phyloP scores from a whole-genome alignment of 2,329 filamentous ascomycete genomes.

The Westerdykella aurantiaca region DNA sequence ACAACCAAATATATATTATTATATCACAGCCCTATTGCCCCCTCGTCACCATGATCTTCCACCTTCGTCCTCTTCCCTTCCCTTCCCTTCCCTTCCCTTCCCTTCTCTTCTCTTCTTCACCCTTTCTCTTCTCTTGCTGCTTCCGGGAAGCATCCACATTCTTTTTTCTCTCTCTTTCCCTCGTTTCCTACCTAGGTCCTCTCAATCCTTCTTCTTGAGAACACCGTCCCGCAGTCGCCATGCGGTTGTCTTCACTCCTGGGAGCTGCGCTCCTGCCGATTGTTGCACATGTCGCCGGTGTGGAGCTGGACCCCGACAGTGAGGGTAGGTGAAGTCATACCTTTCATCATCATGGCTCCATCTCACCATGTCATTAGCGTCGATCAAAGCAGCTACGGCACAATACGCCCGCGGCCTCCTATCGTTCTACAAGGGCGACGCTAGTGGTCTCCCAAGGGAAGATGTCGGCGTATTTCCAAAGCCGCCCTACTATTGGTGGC shows the following conservation, averaged over 20 bases:
- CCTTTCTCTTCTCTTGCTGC: constrained; percentile 14
- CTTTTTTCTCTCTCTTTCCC: constrained; percentile 16
- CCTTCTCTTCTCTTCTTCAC: constrained; percentile 10
- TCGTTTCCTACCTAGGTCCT: constrained; percentile 4
- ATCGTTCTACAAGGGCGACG: constrained; percentile 31
- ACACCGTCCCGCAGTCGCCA: constrained; percentile 16
- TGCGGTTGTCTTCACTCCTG: constrained; percentile 26
- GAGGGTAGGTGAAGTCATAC: constrained; percentile 11
- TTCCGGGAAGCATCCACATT: constrained; percentile 18
- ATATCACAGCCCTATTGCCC: constrained; percentile 1
- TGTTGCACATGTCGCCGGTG: constrained; percentile 21
- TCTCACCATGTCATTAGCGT: constrained; percentile 9
- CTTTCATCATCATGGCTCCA: constrained; percentile 1
- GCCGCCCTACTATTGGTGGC: constrained; percentile 45
- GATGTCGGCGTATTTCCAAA: constrained; percentile 39
- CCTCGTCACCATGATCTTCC: constrained; percentile 6
- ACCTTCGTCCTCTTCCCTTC: constrained; percentile 3
- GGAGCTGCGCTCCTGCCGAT: constrained; percentile 35
- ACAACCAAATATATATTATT: too few species aligned
- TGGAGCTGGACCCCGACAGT: constrained; percentile 30
- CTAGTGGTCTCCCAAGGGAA: constrained; percentile 14
- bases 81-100: constrained; percentile 7
- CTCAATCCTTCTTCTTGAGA: constrained; percentile 7
- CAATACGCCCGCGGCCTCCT: constrained; percentile 33
- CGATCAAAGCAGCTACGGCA: constrained; percentile 22